Percentiles rank a stretch among this genome's conserved stretches.
phyloP scores from a whole-genome alignment of 1,284 basidiomycete species.

The Cystobasidiaceae sp. region DNA sequence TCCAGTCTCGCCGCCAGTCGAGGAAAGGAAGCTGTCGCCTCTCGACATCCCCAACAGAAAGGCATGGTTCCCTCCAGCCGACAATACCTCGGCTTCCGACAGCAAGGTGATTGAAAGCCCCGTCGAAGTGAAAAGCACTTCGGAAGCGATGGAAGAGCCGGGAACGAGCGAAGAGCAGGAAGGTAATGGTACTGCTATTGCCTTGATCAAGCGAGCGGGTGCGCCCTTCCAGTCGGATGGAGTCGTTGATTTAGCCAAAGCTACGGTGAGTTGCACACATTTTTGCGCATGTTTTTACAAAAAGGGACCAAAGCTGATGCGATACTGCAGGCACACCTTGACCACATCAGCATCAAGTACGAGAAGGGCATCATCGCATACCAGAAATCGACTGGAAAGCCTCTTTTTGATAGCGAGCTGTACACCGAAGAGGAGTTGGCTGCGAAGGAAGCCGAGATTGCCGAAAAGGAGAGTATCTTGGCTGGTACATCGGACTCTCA shows the following conservation, averaged over 20 bases:
- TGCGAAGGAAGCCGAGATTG: constrained; percentile 5
- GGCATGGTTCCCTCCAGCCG: constrained; percentile 5
- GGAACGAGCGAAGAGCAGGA: not conserved
- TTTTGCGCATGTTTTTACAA: not conserved
- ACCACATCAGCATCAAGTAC: constrained; percentile 37
- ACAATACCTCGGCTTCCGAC: no score
- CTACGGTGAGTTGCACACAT: constrained; percentile 31
- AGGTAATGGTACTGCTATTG: constrained; percentile 19
- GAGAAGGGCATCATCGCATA: constrained; percentile 35
- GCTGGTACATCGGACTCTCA: no score
- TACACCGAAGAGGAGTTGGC: constrained; percentile 17
- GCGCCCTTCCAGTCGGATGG: constrained; percentile 36
- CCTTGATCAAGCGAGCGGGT: constrained; percentile 32
- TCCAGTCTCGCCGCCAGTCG: constrained; percentile 5
- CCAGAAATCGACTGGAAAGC: constrained; percentile 33
- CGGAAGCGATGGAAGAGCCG: not conserved
- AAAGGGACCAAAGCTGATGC: not conserved
- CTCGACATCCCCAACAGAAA: constrained; percentile 14
- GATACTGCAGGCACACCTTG: constrained; percentile 37
- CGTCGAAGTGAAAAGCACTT: not conserved
- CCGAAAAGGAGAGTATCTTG: not conserved
- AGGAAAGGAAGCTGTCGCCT: not conserved
- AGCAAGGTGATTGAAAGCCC: no score
- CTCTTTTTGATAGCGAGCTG: constrained; percentile 31
- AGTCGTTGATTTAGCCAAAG: constrained; percentile 30